Percentiles rank a stretch among this genome's conserved stretches.
These are phyloP conservation scores for Entomortierella chlamydospora DNA, from an alignment of 192 early-diverging fungal genomes.

Conservation along the genomic window DNA sequence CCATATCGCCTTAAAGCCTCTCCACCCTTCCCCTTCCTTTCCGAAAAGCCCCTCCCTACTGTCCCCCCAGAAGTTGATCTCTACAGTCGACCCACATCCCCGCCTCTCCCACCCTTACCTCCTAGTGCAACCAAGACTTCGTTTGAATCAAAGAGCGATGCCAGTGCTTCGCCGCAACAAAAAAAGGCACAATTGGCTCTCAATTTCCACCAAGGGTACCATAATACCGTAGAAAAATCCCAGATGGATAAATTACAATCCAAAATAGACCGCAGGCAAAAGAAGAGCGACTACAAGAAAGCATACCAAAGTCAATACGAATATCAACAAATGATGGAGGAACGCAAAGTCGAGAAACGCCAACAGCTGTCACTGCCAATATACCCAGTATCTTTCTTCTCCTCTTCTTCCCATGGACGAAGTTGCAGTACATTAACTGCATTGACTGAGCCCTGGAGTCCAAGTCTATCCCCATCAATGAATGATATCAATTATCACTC, in stretches of 20 bases:
- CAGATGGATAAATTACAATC: conserved; percentile 12
- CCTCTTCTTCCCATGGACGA: conserved; percentile 5
- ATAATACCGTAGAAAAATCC: not conserved
- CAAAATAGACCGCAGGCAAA: conserved; percentile 39
- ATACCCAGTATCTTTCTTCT: conserved; percentile 6
- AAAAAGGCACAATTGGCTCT: conserved; percentile 8
- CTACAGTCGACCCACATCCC: conserved; percentile 25
- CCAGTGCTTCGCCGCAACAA: conserved; percentile 5
- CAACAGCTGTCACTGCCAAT: conserved; percentile 41
- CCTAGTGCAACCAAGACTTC: not conserved
- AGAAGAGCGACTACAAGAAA: conserved; percentile 34
- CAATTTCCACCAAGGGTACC: conserved; percentile 6
- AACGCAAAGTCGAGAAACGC: conserved; percentile 14
- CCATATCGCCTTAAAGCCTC: not conserved
- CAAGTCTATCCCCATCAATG: not conserved
- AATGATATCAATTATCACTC: conserved; percentile 36
- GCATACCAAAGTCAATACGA: conserved; percentile 38
- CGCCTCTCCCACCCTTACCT: conserved; percentile 17
- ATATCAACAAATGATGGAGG: conserved; percentile 20
- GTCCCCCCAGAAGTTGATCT: conserved; percentile 16
- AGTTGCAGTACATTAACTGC: not conserved
- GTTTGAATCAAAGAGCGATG: conserved; percentile 1
- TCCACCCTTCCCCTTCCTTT: not conserved
- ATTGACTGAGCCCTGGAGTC: not conserved
- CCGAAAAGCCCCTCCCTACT: not conserved